Conservation (phyloP, 2,329 filamentous ascomycete species). For the Aspergillus novofumigatus region DNA sequence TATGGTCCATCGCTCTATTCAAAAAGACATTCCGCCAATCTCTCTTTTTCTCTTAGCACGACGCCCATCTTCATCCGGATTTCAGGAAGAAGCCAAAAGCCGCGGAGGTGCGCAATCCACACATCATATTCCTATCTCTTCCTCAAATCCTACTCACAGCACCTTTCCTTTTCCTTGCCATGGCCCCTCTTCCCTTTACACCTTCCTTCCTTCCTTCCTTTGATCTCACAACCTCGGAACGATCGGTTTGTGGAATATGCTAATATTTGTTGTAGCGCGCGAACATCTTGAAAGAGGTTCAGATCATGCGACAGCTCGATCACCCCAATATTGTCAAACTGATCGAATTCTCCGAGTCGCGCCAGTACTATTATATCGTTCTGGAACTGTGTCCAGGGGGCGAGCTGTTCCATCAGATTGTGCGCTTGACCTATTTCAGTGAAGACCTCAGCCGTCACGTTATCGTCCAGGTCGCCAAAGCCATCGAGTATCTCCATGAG, state of each 20-base stretch:
- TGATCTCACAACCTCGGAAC: background rate
- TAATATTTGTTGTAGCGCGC: conserved; percentile 63
- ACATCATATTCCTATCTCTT: conserved; percentile 2
- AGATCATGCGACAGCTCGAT: conserved; percentile 96
- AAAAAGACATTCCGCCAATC: conserved; percentile 47
- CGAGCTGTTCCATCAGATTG: conserved; percentile 97
- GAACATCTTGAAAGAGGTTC: conserved; percentile 97
- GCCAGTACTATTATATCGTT: conserved; percentile 96
- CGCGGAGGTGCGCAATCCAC: conserved; percentile 77
- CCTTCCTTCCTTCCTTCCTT: background rate
- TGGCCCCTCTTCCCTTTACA: background rate
- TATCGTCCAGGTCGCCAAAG: conserved; percentile 91
- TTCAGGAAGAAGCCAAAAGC: conserved; percentile 93
- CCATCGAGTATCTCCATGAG: conserved; percentile 89
- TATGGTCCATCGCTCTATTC: conserved; percentile 20
- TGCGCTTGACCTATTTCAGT: conserved; percentile 96
- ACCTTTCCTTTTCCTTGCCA: conserved; percentile 8
- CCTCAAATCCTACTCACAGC: conserved; percentile 35
- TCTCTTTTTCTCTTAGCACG: conserved; percentile 61
- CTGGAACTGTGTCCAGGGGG: conserved; percentile 92
- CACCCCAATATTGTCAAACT: conserved; percentile 95
- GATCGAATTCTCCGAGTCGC: conserved; percentile 87
- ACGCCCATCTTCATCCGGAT: conserved; percentile 90
- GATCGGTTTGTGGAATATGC: conserved; percentile 7
- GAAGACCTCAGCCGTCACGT: conserved; percentile 92